A percentile compares a stretch with the other conserved stretches of the same genome.
Evolutionary conservation across 2,329 filamentous ascomycete species (phyloP).

Genomic region (Aspergillus hiratsukae): DNA sequence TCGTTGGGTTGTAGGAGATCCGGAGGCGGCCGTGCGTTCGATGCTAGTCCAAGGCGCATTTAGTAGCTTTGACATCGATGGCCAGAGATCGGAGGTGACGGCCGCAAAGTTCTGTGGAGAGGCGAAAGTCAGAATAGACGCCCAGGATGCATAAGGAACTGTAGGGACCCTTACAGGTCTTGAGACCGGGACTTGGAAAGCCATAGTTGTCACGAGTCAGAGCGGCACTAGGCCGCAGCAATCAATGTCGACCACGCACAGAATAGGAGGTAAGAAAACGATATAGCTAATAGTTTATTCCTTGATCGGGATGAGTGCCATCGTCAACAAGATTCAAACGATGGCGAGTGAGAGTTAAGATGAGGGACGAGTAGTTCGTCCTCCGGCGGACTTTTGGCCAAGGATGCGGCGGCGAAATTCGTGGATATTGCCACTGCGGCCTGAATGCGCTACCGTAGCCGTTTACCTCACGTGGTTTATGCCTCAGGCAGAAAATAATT

Average conservation of each 20-base stretch:
- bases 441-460: conserved; percentile 15
- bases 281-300: conserved; percentile 8
- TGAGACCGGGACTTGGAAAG: conserved; percentile 47
- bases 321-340: conserved; percentile 19
- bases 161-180: conserved; percentile 39
- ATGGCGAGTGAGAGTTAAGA: conserved; percentile 11
- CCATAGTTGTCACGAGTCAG: conserved; percentile 41
- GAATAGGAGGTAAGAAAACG: conserved; percentile 1
- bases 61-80: conserved; percentile 39
- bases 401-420: conserved; percentile 31
- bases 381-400: conserved; percentile 1
- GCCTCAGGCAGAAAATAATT: conserved; percentile 7
- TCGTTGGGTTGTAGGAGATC: conserved; percentile 8
- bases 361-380: conserved; percentile 1
- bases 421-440: conserved; percentile 23
- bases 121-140: conserved; percentile 10
- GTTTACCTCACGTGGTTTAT: conserved; percentile 17
- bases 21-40: conserved; percentile 18
- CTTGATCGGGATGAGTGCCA: conserved; percentile 18
- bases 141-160: neutral
- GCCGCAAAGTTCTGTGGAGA: conserved; percentile 41
- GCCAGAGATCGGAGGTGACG: conserved; percentile 42
- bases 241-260: conserved; percentile 7
- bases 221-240: conserved; percentile 37
- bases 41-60: conserved; percentile 33